A percentile compares a stretch with the other conserved stretches of the same genome.
Evolutionary conservation across 768 basidiomycete species (phyloP).

Genomic region (Baorangia bicolor): DNA sequence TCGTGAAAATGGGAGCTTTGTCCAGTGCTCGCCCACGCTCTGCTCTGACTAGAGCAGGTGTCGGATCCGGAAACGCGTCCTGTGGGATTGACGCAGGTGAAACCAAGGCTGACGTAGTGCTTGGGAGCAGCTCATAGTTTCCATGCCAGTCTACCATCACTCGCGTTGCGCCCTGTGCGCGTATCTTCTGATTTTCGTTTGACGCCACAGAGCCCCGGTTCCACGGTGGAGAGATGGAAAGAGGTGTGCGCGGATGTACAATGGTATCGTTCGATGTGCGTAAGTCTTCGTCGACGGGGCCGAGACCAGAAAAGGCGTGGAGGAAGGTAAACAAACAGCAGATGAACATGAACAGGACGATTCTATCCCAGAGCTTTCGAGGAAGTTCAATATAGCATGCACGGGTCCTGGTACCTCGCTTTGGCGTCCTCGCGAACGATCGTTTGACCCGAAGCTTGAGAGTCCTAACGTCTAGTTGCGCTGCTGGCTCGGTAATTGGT

Average conservation of each 20-base stretch:
- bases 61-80: conserved; percentile 25
- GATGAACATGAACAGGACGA: conserved; percentile 24
- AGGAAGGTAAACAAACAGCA: conserved; percentile 27
- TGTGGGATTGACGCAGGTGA: conserved; percentile 16
- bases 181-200: background rate
- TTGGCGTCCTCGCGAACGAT: background rate
- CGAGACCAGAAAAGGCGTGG: conserved; percentile 27
- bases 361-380: conserved; percentile 19
- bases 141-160: conserved; percentile 21
- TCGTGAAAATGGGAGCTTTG: background rate
- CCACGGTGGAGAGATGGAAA: background rate
- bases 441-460: background rate
- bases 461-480: background rate
- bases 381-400: conserved; percentile 3
- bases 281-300: background rate
- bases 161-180: background rate
- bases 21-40: background rate
- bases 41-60: background rate
- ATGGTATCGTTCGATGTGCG: background rate
- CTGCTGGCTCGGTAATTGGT: background rate
- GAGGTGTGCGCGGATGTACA: background rate
- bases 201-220: background rate
- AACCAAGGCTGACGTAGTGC: background rate
- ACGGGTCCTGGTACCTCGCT: background rate
- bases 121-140: conserved; percentile 17